A percentile compares a stretch with the other conserved stretches of the same genome.
Evolutionary conservation across 352 stramenopile genomes (phyloP).

Genomic region (Globisporangium apiculatum): DNA sequence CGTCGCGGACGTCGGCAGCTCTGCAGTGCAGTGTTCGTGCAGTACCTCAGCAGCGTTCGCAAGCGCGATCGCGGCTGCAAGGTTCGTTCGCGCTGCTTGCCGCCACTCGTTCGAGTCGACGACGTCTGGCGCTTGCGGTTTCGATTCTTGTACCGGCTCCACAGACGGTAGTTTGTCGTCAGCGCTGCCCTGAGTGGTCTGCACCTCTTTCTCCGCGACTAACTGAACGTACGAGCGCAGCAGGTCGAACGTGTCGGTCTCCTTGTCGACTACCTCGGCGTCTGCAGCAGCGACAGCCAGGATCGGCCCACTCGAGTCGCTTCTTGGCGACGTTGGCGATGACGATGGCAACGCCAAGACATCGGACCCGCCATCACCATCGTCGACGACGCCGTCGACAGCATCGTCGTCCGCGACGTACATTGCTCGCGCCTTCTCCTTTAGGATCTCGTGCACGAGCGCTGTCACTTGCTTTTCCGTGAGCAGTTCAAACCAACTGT

Average conservation of each 20-base stretch:
- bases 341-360: background rate
- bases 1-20: too few relatives aligned
- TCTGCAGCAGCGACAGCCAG: background rate
- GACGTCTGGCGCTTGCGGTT: too few relatives aligned
- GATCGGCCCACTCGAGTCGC: too few relatives aligned
- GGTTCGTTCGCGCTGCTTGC: slow-evolving; percentile 2
- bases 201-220: slow-evolving; percentile 22
- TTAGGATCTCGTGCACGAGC: slow-evolving; percentile 37
- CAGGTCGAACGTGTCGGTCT: slow-evolving; percentile 26
- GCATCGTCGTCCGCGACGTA: background rate
- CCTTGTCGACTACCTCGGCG: slow-evolving; percentile 10
- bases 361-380: background rate
- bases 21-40: too few relatives aligned
- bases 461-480: slow-evolving; percentile 39
- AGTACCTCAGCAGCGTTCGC: background rate
- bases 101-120: background rate
- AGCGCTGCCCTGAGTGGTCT: slow-evolving; percentile 9
- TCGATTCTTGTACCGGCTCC: too few relatives aligned
- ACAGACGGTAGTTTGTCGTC: too few relatives aligned
- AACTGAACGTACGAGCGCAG: background rate
- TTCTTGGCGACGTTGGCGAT: too few relatives aligned
- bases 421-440: slow-evolving; percentile 14
- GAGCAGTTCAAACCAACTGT: slow-evolving; percentile 28
- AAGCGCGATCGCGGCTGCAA: background rate
- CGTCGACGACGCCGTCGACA: background rate